Percentiles rank a stretch among this genome's conserved stretches.
Conservation (phyloP, 805 yeast species). For the Starmerella stellata region DNA sequence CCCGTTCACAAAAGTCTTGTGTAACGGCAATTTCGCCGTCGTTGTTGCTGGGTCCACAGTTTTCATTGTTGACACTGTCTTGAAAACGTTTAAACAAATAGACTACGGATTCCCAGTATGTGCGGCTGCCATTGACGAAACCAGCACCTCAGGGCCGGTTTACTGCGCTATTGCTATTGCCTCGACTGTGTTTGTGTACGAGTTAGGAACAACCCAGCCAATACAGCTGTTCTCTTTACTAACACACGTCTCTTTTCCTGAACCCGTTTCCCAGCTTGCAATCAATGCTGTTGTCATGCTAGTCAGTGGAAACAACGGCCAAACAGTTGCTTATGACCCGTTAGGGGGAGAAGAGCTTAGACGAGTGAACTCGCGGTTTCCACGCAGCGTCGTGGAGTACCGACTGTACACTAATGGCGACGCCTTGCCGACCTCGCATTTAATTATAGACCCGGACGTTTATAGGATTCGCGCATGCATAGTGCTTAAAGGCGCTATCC, state of each 20-base stretch:
- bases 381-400: constrained; percentile 17
- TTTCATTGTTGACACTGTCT: constrained; percentile 3
- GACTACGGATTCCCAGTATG: constrained; percentile 1
- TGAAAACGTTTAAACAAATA: not conserved
- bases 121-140: constrained; percentile 11
- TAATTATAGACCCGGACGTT: constrained; percentile 20
- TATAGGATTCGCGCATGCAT: constrained; percentile 18
- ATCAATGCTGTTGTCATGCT: constrained; percentile 20
- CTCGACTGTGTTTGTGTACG: constrained; percentile 2
- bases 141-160: constrained; percentile 5
- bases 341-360: constrained; percentile 19
- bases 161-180: constrained; percentile 5
- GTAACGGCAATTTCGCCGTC: constrained; percentile 6
- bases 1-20: constrained; percentile 4
- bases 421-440: constrained; percentile 17
- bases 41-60: constrained; percentile 2
- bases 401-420: constrained; percentile 11
- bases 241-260: not conserved
- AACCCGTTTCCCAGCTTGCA: constrained; percentile 16
- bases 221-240: not conserved
- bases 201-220: not conserved
- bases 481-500: constrained; percentile 18
- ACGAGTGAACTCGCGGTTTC: constrained; percentile 18
- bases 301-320: constrained; percentile 19
- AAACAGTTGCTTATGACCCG: constrained; percentile 17